phyloP scores from a whole-genome alignment of 1,284 basidiomycete genomes.

The Ceratobasidium sp. region DNA sequence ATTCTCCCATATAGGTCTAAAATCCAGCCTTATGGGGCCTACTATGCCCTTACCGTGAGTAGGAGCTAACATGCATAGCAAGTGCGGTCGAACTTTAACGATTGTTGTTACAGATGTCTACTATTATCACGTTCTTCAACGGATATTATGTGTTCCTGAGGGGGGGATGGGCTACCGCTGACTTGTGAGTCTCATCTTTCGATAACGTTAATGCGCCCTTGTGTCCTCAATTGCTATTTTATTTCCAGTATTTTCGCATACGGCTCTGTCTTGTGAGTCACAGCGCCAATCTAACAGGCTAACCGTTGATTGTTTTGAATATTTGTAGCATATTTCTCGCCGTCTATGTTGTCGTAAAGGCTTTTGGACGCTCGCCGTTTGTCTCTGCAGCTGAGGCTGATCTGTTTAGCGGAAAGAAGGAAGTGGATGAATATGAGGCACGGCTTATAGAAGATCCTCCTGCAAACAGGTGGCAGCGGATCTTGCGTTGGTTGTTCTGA shows the following conservation, averaged over 20 bases:
- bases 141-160: conserved; percentile 41
- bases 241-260: conserved; percentile 36
- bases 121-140: conserved; percentile 36
- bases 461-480: conserved; percentile 4
- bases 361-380: conserved; percentile 13
- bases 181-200: conserved; percentile 18
- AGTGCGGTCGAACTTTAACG: background rate
- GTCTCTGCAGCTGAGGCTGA: conserved; percentile 16
- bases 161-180: conserved; percentile 37
- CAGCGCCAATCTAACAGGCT: background rate
- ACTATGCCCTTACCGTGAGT: conserved; percentile 34
- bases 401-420: conserved; percentile 38
- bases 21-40: conserved; percentile 38
- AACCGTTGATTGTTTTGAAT: background rate
- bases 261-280: conserved; percentile 34
- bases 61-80: too few species aligned
- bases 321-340: conserved; percentile 31
- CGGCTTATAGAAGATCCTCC: conserved; percentile 20
- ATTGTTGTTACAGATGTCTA: conserved; percentile 9
- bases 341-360: conserved; percentile 26
- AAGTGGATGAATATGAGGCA: conserved; percentile 41
- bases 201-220: background rate
- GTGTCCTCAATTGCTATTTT: background rate
- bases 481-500: conserved; percentile 33
- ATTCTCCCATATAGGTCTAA: conserved; percentile 34